Percentiles rank a stretch among this genome's conserved stretches.
These are phyloP conservation scores for Ascodesmis nigricans DNA, from an alignment of 495 filamentous ascomycete genomes.

Conservation along the genomic window DNA sequence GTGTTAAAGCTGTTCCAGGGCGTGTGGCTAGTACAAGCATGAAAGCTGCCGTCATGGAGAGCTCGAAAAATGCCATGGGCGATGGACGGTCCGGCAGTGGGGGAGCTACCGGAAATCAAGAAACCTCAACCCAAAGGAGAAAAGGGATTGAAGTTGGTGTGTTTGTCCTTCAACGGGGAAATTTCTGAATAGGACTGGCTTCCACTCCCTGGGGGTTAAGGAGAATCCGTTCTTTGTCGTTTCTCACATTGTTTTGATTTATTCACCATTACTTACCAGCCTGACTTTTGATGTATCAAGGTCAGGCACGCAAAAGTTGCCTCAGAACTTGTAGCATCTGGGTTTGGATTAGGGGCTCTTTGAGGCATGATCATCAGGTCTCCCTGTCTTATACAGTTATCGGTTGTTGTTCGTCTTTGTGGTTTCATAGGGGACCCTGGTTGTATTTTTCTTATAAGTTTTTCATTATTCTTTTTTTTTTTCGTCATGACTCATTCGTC, in stretches of 20 bases:
- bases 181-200: background rate
- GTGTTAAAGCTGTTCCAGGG: conserved; percentile 25
- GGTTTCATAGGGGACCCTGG: background rate
- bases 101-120: conserved; percentile 18
- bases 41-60: conserved; percentile 21
- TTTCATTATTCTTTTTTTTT: background rate
- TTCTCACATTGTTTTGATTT: no score
- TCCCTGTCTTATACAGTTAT: background rate
- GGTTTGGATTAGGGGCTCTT: background rate
- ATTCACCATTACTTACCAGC: no score
- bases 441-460: background rate
- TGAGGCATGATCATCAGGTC: background rate
- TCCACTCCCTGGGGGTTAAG: no score
- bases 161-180: conserved; percentile 34
- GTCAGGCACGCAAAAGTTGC: background rate
- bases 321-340: background rate
- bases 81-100: conserved; percentile 25
- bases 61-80: conserved; percentile 16
- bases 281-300: background rate
- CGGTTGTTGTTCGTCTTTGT: background rate
- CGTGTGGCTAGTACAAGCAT: conserved; percentile 17
- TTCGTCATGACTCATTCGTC: no score
- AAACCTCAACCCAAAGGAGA: conserved; percentile 27
- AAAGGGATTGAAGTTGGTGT: conserved; percentile 40
- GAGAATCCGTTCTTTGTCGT: background rate